Base-by-base conservation (phyloP, 2,329 filamentous ascomycete genomes). In the Colletotrichum costaricense region DNA sequence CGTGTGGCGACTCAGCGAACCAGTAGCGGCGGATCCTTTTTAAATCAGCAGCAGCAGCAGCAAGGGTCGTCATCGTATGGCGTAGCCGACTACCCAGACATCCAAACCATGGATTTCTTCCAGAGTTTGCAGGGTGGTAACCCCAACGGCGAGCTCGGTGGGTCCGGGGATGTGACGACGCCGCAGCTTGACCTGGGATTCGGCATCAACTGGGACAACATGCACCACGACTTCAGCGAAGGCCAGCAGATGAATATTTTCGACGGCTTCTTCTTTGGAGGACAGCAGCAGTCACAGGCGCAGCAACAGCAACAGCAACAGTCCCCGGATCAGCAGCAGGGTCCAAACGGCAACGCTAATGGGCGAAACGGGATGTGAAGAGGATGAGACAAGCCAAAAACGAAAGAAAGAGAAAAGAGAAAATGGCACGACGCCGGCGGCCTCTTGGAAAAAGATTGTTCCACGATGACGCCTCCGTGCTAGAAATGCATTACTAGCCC, bases 201-300 rank as follows among this genome's bases (percentile, higher is more conserved):
- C 75, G 92, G 92, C 69, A 86, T 94, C 58, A 91, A 91, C 42
- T 91, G 90, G 88, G 87, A 91, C 73, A 86, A 87, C 14, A 85
- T 91, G 78, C 87, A 90, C 77, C 90, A 93, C 76, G 92, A 93
- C 77, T 92, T 88, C 72, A 86, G 86, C 71, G 88, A 91, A 59
- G 86, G 86, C 63, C 86, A 89, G 79, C 87, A 90, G 80, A 87
- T 93, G 78, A 89, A 93, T 72, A 88, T 92, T 0, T 94, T 94
- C 81, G 92, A 94, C 78, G 90, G 91, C 0, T 94, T 94, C 79
- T 93, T 93, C 83, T 93, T 93, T 79, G 91, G 92, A 1, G 88
- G 88, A 0, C 87, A 88, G 75, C 84, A 84, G 74, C 70, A 57
- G 54, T 60, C 63, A 28, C 67, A 57, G 67, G 49, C 52, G 67